Evolutionary conservation across 805 yeast species (phyloP).

Genomic region (Sungouiozyma ichnusensis): DNA sequence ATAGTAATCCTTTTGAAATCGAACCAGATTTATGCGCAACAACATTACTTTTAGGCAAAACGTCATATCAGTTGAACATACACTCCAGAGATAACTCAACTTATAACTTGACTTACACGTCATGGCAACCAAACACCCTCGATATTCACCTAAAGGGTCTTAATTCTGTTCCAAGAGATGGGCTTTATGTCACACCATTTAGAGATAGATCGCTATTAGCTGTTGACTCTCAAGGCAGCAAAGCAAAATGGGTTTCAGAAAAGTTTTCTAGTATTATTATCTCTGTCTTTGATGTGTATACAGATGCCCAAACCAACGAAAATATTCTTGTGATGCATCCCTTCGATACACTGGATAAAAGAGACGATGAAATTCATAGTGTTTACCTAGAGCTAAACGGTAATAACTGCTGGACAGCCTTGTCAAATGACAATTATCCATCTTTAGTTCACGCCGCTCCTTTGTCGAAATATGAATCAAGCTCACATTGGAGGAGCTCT

Average conservation of each 20-base stretch:
- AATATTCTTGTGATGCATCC: conserved; percentile 64
- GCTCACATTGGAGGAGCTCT: conserved; percentile 35
- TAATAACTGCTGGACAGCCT: conserved; percentile 72
- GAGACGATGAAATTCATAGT: conserved; percentile 29
- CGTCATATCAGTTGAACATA: conserved; percentile 65
- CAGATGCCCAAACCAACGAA: conserved; percentile 21
- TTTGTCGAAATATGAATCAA: conserved; percentile 43
- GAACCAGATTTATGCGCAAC: conserved; percentile 5
- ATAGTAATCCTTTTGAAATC: not conserved
- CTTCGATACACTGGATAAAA: conserved; percentile 26
- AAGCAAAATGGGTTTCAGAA: conserved; percentile 66
- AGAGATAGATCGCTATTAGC: conserved; percentile 74
- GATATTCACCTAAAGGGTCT: conserved; percentile 45
- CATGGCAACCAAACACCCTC: conserved; percentile 87
- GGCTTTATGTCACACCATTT: conserved; percentile 71
- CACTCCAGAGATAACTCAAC: conserved; percentile 58
- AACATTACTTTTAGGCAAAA: conserved; percentile 51
- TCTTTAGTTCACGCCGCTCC: conserved; percentile 77
- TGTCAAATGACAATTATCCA: conserved; percentile 70
- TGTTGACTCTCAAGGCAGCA: conserved; percentile 53
- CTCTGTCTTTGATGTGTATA: conserved; percentile 66
- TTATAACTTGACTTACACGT: conserved; percentile 79
- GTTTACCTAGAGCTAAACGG: conserved; percentile 60
- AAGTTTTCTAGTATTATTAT: conserved; percentile 62
- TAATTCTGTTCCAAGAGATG: conserved; percentile 52